Evolutionary conservation across 805 yeast species (phyloP), one percentile per base, ranked within the genome.

Genomic region (Sugiyamaella boreocaroliniensis): DNA sequence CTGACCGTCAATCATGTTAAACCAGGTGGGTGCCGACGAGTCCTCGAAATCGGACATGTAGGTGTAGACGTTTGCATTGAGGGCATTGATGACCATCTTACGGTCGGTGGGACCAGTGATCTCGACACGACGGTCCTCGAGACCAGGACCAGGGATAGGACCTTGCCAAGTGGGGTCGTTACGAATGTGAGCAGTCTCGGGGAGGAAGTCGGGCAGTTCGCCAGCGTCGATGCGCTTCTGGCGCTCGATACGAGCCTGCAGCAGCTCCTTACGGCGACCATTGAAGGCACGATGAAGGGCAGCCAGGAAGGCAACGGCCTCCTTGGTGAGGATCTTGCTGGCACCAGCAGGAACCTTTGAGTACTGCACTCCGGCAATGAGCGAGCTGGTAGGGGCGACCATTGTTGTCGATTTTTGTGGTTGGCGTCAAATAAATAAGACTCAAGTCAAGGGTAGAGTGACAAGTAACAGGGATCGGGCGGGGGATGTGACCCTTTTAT

Each of bases 31-130:
- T 40, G 87, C 79, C 65, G 80, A 74, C 20, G 86, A 81, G 68
- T 83, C 88, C 70, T 83, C 88, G 58, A 83, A 83, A 66, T 83
- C 88, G 51, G 86, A 82, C 88, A 83, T 83, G 70, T 83, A 83
- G 46, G 87, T 82, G 62, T 82, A 84, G 46, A 83, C 88, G 44
- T 75, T 75, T 14, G 86, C 76, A 71, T 82, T 82, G 64, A 82
- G 76, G 40, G 88, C 88, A 60, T 82, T 82, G 71, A 82, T 81
- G 54, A 82, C 86, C 88, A 82, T 82, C 67, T 82, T 82, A 56
- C 87, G 75, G 68, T 82, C 88, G 46, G 86, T 81, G 45, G 88
- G 88, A 41, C 89, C 89, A 47, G 88, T 83, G 69, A 83, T 83
- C 68, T 83, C 88, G 53, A 81, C 86, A 60, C 88, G 76, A 64